Base-by-base conservation (phyloP, 2,329 filamentous ascomycete genomes). In the Davidsoniella virescens region DNA sequence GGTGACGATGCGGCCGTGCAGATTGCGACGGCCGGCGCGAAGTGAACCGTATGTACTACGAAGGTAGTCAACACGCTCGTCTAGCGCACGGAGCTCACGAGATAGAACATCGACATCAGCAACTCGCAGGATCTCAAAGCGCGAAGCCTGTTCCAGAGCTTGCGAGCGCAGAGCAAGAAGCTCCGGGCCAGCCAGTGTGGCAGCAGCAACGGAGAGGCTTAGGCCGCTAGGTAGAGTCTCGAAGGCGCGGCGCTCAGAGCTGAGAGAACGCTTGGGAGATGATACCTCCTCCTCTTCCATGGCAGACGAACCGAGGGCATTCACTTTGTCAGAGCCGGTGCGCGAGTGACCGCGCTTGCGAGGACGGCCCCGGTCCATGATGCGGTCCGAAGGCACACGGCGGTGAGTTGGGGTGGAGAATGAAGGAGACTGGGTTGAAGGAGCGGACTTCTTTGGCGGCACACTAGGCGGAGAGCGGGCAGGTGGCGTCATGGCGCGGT, bases 21-120 rank as follows among this genome's bases (percentile, higher is more conserved):
- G 72, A 60, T 84, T 86, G 56, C 83, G 81, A 25, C 84, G 79
- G 1, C 82, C 83, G n/a, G 78, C 73, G 12, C 83, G 76, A 14
- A 90, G 72, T 4, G 82, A 84, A 48, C 75, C 80, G 64, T 87
- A 84, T 0, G 83, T 88, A 54, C 77, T 81, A 44, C 83, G 78
- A 45, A 88, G 76, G 59, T 87, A 87, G 56, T 87, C 82, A 50
- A 80, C 84, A 51, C 83, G 76, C 60, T 86, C 81, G 58, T 88
- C 84, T n/a, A 88, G 70, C 52, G 74, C 76, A 46, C 80, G 76
- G 49, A 87, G 78, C 65, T 88, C 84, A 75, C 74, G 75, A 14
- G 82, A 84, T 4, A 87, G 68, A 16, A 67, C 66, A 47, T 82
- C 78, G 12, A 83, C 79, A 55, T 83, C 77, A 23, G 74, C 72